Evolutionary conservation across 306 rosid species (phyloP).

Genomic region (Gastrolobium bilobum): DNA sequence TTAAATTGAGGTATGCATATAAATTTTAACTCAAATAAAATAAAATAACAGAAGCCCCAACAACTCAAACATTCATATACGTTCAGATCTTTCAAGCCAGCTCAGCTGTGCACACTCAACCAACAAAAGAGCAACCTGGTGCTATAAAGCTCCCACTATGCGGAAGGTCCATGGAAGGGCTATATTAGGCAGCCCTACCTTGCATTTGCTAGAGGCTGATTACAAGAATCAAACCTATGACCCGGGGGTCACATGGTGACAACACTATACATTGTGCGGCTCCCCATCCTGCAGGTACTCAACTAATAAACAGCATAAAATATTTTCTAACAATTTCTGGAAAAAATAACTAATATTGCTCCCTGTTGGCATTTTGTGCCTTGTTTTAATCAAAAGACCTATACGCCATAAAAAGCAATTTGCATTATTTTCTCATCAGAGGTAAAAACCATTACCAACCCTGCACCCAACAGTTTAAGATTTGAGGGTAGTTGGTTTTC

Average conservation of each 20-base stretch:
- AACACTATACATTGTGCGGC: too few species aligned
- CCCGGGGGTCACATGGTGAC: too few species aligned
- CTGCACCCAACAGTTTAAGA: neutral
- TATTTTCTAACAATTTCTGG: neutral
- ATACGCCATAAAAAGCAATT: neutral
- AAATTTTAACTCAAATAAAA: neutral
- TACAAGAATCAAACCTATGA: too few species aligned
- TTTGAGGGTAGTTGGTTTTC: slow-evolving; percentile 7
- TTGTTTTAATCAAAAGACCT: neutral
- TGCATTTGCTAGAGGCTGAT: too few species aligned
- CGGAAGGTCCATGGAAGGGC: too few species aligned
- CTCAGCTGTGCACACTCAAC: slow-evolving; percentile 20
- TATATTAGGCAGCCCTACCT: too few species aligned
- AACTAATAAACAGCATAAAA: neutral
- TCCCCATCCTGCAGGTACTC: too few species aligned
- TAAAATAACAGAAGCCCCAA: neutral
- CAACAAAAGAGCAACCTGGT: neutral
- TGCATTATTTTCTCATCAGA: neutral
- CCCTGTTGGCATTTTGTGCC: neutral
- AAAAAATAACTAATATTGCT: neutral
- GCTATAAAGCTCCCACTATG: too few species aligned
- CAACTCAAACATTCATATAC: slow-evolving; percentile 5
- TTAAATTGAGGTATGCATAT: neutral
- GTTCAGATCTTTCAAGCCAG: slow-evolving; percentile 23
- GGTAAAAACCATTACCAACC: neutral